Evolutionary conservation across 2,329 filamentous ascomycete species (phyloP).

Genomic region (Cladosporium phlei): DNA sequence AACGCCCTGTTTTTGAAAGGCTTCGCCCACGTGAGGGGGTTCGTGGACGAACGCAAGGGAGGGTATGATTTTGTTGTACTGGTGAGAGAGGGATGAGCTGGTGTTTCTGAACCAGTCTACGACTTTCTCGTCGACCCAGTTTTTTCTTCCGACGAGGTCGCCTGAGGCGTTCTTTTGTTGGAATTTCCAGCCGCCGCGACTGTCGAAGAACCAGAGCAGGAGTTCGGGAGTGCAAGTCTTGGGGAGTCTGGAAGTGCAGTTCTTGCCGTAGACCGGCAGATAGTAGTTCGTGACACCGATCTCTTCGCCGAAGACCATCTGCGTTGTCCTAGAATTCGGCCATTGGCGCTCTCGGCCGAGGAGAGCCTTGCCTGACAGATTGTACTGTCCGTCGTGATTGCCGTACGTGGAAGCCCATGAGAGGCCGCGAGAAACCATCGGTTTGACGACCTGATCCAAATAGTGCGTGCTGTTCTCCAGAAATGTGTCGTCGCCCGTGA

Average conservation of each 20-base stretch:
- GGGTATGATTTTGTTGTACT: constrained; percentile 34
- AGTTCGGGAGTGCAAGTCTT: constrained; percentile 33
- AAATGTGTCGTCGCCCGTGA: constrained; percentile 62
- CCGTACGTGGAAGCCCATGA: constrained; percentile 67
- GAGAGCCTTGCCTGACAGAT: constrained; percentile 48
- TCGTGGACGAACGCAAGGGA: constrained; percentile 55
- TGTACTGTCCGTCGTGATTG: constrained; percentile 62
- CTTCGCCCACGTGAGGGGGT: constrained; percentile 40
- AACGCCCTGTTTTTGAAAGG: constrained; percentile 41
- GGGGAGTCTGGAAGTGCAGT: constrained; percentile 14
- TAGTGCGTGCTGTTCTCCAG: constrained; percentile 53
- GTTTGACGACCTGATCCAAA: constrained; percentile 55
- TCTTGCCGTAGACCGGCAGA: constrained; percentile 48
- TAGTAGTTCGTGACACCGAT: constrained; percentile 53
- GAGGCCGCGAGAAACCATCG: constrained; percentile 51
- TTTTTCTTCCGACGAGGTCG: constrained; percentile 30
- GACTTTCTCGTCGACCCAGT: constrained; percentile 44
- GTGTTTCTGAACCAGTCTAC: constrained; percentile 44
- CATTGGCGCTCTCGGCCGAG: constrained; percentile 38
- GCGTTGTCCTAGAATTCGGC: constrained; percentile 38
- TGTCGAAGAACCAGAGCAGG: constrained; percentile 70
- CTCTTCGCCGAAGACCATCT: constrained; percentile 36
- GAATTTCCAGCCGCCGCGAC: constrained; percentile 53
- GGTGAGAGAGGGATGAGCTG: constrained; percentile 13
- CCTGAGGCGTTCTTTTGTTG: constrained; percentile 32